A percentile compares a stretch with the other conserved stretches of the same genome.
Evolutionary conservation across 192 early-diverging fungal genomes (phyloP).

Genomic region (Backusella parvicylindrica): DNA sequence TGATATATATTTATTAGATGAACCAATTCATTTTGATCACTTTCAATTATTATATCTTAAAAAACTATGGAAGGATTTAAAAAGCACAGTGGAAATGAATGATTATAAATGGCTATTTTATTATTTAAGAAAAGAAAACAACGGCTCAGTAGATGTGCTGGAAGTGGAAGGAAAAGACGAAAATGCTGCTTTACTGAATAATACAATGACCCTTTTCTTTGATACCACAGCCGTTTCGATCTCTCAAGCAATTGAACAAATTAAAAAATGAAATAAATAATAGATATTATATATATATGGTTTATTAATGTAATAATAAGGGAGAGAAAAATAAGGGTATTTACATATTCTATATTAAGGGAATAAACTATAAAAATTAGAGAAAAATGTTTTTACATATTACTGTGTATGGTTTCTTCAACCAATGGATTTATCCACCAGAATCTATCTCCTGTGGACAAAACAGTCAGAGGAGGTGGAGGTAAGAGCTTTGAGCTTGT

Average conservation of each 20-base stretch:
- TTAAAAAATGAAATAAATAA: background rate
- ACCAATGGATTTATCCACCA: slow-evolving; percentile 4
- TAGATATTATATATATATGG: background rate
- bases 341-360: background rate
- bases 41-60: background rate
- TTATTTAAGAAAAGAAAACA: background rate
- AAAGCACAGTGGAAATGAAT: background rate
- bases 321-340: background rate
- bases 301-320: background rate
- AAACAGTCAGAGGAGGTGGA: background rate
- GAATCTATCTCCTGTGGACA: background rate
- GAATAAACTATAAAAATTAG: background rate
- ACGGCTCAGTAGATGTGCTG: background rate
- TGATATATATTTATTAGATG: background rate
- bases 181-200: background rate
- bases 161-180: background rate
- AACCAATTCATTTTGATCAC: background rate
- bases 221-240: background rate
- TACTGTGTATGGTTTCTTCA: slow-evolving; percentile 4
- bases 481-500: background rate
- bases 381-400: background rate
- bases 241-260: background rate
- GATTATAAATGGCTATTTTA: background rate
- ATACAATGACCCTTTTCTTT: background rate
- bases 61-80: background rate